Conservation (phyloP, 306 rosid species). For the Boehmeria nivea region DNA sequence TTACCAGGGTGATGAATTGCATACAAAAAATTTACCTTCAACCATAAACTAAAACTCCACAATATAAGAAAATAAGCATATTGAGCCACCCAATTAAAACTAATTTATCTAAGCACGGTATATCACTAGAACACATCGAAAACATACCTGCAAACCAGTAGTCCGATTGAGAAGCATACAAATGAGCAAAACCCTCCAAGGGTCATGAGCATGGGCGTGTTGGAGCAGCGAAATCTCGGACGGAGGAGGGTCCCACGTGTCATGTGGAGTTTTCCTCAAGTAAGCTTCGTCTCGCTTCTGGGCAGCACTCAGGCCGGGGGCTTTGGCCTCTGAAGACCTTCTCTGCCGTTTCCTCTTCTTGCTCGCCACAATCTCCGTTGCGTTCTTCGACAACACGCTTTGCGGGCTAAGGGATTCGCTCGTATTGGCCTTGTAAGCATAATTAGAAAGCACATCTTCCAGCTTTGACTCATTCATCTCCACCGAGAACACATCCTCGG, state of each 20-base stretch:
- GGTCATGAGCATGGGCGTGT: slow-evolving; percentile 58
- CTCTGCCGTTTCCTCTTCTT: background rate
- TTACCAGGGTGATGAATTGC: too few species aligned
- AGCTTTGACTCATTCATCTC: too few species aligned
- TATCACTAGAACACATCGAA: too few species aligned
- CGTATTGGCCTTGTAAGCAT: background rate
- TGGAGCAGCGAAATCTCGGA: slow-evolving; percentile 49
- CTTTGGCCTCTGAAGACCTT: background rate
- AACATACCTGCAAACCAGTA: slow-evolving; percentile 43
- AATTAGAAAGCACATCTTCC: slow-evolving; percentile 13
- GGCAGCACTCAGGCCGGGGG: slow-evolving; percentile 10
- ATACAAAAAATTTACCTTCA: too few species aligned
- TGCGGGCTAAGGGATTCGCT: too few species aligned
- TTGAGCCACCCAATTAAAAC: too few species aligned
- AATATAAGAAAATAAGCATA: too few species aligned
- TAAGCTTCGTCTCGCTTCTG: slow-evolving; percentile 49
- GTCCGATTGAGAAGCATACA: slow-evolving; percentile 67
- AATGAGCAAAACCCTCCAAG: slow-evolving; percentile 72
- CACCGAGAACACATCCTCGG: too few species aligned
- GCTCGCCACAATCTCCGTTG: background rate
- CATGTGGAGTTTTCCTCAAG: slow-evolving; percentile 36
- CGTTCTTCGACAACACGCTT: too few species aligned
- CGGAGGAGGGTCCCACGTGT: slow-evolving; percentile 67
- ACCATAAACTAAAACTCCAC: too few species aligned
- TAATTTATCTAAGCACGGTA: too few species aligned